Evolutionary conservation across 495 filamentous ascomycete species (phyloP).

Genomic region (Aspergillus mulundensis): DNA sequence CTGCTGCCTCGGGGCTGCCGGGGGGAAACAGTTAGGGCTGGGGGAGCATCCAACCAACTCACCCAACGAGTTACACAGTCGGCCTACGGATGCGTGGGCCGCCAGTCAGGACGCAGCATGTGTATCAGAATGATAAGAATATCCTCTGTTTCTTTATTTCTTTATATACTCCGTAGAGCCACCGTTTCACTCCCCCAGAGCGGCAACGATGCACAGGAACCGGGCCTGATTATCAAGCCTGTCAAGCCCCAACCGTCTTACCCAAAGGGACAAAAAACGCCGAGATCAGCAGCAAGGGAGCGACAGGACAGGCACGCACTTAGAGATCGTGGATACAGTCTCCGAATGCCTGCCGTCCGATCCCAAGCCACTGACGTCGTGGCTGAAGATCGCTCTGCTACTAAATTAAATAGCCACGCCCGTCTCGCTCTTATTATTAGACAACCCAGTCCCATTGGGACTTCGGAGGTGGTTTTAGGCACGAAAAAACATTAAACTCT

Average conservation of each 20-base stretch:
- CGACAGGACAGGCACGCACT: not conserved
- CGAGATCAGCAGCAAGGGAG: not conserved
- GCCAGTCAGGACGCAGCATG: too few species aligned
- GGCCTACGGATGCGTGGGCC: too few species aligned
- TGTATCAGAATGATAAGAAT: too few species aligned
- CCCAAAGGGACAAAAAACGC: not conserved
- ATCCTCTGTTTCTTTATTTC: too few species aligned
- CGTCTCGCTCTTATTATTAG: not conserved
- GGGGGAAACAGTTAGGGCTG: too few species aligned
- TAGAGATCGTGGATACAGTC: not conserved
- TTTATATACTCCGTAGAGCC: too few species aligned
- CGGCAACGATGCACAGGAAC: too few species aligned
- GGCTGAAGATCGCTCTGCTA: not conserved
- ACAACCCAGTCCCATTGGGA: not conserved
- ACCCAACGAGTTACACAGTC: too few species aligned
- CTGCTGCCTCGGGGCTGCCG: too few species aligned
- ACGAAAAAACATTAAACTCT: not conserved
- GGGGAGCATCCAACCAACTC: too few species aligned
- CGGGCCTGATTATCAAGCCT: not conserved
- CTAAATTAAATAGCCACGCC: not conserved
- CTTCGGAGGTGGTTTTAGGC: not conserved
- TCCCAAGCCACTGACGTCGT: not conserved
- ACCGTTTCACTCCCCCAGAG: too few species aligned
- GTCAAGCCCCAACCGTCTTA: not conserved
- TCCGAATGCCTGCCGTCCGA: not conserved